Evolutionary conservation across 1,284 basidiomycete genomes (phyloP).

Genomic region (Taiwanofungus camphoratus): DNA sequence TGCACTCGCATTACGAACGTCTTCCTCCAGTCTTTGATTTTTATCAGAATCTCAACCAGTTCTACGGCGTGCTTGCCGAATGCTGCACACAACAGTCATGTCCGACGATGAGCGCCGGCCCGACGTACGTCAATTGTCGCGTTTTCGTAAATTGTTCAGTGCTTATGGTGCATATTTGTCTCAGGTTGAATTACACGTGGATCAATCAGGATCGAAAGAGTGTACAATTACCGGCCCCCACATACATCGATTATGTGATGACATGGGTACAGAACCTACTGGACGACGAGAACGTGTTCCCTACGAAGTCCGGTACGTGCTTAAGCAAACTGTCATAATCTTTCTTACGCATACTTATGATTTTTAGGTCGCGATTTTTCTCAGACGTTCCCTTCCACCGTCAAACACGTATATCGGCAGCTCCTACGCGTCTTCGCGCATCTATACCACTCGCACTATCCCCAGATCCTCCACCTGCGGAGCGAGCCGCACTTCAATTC

Average conservation of each 20-base stretch:
- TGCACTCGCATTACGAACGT: not conserved
- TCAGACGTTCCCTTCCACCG: constrained; percentile 83
- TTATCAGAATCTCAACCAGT: constrained; percentile 95
- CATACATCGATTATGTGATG: constrained; percentile 99
- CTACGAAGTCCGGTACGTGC: constrained; percentile 83
- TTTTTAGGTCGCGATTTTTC: constrained; percentile 84
- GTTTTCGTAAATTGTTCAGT: no score
- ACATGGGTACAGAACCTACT: constrained; percentile 95
- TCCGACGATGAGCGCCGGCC: constrained; percentile 91
- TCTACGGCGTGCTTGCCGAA: constrained; percentile 94
- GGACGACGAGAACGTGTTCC: constrained; percentile 90
- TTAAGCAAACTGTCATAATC: not conserved
- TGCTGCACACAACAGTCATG: constrained; percentile 90
- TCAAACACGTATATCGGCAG: constrained; percentile 96
- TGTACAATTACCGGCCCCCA: constrained; percentile 90
- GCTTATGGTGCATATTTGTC: not conserved
- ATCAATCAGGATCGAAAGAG: constrained; percentile 93
- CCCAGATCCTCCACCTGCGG: constrained; percentile 88
- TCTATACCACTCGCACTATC: constrained; percentile 95
- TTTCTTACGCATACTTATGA: not conserved
- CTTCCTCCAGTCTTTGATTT: constrained; percentile 77
- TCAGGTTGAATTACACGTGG: constrained; percentile 97
- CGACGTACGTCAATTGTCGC: constrained; percentile 52
- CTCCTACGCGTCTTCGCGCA: constrained; percentile 97
- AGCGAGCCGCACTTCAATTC: constrained; percentile 97